These are phyloP conservation scores for Ogataea degrootiae DNA, from an alignment of 805 yeast genomes.

Conservation along the genomic window DNA sequence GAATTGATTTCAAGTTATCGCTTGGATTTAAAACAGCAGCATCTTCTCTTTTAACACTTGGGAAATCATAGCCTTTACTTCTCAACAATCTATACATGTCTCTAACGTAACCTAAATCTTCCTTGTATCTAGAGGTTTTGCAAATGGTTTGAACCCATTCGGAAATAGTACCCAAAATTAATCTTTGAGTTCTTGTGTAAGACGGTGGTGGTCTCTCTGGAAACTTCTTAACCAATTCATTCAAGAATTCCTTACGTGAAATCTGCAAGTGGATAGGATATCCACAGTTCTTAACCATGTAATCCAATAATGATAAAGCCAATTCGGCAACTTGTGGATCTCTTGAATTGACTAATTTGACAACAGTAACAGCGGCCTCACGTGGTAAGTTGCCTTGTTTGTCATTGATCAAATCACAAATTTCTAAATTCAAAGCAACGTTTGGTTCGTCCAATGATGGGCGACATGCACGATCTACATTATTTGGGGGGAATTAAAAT, in stretches of 20 bases:
- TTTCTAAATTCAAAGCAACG: conserved; percentile 80
- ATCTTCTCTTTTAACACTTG: conserved; percentile 85
- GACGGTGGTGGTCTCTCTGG: conserved; percentile 92
- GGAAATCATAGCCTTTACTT: conserved; percentile 90
- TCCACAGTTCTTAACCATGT: conserved; percentile 94
- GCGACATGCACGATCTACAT: conserved; percentile 76
- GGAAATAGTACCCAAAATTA: conserved; percentile 84
- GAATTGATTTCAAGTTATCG: conserved; percentile 80
- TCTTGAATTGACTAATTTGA: conserved; percentile 72
- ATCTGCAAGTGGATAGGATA: conserved; percentile 95
- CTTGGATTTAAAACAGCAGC: conserved; percentile 90
- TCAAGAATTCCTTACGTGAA: conserved; percentile 89
- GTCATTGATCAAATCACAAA: conserved; percentile 88
- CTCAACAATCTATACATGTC: conserved; percentile 92
- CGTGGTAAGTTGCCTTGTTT: conserved; percentile 89
- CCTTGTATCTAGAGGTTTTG: conserved; percentile 81
- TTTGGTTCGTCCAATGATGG: conserved; percentile 83
- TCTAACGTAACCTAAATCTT: conserved; percentile 84
- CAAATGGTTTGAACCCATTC: conserved; percentile 98
- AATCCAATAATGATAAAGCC: conserved; percentile 66
- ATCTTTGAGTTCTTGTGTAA: conserved; percentile 75
- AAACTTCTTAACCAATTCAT: conserved; percentile 86
- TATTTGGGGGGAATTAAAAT: conserved; percentile 20
- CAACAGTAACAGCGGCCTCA: conserved; percentile 87
- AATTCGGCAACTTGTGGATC: conserved; percentile 86